Evolutionary conservation across 1,284 basidiomycete species (phyloP), one percentile per base, ranked within the genome.

Genomic region (Sanghuangporus baumii): DNA sequence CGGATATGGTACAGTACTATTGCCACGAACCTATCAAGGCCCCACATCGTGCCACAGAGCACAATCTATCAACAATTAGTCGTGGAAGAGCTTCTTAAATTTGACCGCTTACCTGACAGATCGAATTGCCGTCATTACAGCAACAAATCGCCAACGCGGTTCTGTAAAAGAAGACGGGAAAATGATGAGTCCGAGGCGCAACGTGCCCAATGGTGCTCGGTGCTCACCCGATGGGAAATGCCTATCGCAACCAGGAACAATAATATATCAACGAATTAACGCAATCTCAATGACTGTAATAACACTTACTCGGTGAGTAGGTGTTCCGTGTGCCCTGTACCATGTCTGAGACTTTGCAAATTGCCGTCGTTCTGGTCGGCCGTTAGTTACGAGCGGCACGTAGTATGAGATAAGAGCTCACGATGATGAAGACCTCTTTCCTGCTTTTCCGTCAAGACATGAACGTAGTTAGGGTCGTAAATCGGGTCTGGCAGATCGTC

Each of bases 281-380:
- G 16, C 43, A 46, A 11, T 4, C n/a, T 23, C 20, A 20, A n/a
- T 11, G 20, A 58, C 31, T 36, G 54, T 6, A 26, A 38, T 2
- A 16, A 34, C 14, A 69, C 81, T 65, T 70, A 86, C 87, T 56
- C 87, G 78, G 72, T 95, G 93, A 0, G 93, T 94, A 61, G 88
- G 86, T 4, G 91, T 94, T 47, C 90, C 92, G 73, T 94, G 91
- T 6, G 92, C 86, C 47, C 90, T 79, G 74, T 96, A 96, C 91
- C 93, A 96, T 0, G 91, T 93, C 74, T 91, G 85, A 51, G 82
- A 82, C 64, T 83, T 77, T 69, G 83, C 81, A 66, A 89, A 89
- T 70, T 86, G 83, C 60, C 78, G 75, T 75, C 89, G 88, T 66
- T 88, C 88, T 89, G 62, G 37, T 57, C 36, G 31, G 57, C 50